A percentile compares a stretch with the other conserved stretches of the same genome.
phyloP scores from a whole-genome alignment of 306 rosid genomes.

The Elaeagnus macrophylla region DNA sequence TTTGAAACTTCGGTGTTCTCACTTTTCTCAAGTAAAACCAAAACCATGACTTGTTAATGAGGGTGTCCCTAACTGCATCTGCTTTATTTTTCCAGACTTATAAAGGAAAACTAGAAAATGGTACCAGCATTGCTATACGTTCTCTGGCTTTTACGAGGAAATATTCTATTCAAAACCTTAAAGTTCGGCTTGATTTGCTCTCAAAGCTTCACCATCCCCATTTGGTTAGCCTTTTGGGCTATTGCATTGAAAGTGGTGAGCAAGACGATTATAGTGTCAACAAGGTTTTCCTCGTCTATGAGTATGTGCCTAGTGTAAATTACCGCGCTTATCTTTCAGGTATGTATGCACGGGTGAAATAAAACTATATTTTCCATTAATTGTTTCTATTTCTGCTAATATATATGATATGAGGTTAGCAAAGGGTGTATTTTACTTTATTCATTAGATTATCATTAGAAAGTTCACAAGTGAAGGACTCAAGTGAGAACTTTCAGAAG shows the following conservation, averaged over 20 bases:
- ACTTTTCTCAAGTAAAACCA: not conserved
- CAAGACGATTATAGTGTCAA: conserved; percentile 40
- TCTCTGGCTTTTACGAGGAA: conserved; percentile 46
- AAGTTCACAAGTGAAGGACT: too few relatives aligned
- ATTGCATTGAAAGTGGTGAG: conserved; percentile 51
- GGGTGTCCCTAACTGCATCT: not conserved
- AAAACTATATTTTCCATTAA: too few relatives aligned
- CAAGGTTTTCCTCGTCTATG: conserved; percentile 59
- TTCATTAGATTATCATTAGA: too few relatives aligned
- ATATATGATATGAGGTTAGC: too few relatives aligned
- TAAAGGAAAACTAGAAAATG: conserved; percentile 65
- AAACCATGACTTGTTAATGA: not conserved
- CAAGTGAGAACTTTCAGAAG: too few relatives aligned
- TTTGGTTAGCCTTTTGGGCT: conserved; percentile 76
- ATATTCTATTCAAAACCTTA: conserved; percentile 52
- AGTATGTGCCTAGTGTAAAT: conserved; percentile 54
- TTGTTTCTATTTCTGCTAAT: too few relatives aligned
- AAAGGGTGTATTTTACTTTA: too few relatives aligned
- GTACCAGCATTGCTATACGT: conserved; percentile 48
- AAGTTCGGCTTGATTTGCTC: conserved; percentile 60
- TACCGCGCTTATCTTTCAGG: conserved; percentile 58
- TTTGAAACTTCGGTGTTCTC: not conserved
- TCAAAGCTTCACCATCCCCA: conserved; percentile 88
- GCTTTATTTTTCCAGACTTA: conserved; percentile 44
- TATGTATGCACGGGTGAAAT: conserved; percentile 12